A percentile compares a stretch with the other conserved stretches of the same genome.
Conservation (phyloP, 768 basidiomycete genomes). For the Boletus pseudo-olivaceus region DNA sequence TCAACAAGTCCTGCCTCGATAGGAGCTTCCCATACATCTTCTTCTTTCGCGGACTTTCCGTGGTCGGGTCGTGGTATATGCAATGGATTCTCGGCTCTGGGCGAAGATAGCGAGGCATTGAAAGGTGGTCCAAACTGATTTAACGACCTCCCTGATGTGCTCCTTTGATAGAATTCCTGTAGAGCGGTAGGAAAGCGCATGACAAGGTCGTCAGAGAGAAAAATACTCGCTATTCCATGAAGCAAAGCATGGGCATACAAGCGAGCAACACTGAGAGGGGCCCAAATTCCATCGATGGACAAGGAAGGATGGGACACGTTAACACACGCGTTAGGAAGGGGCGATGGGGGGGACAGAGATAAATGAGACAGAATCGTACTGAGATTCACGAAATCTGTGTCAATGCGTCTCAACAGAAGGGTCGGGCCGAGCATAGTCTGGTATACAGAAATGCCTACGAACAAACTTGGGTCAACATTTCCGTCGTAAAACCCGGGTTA, state of each 20-base stretch:
- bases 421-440: slow-evolving; percentile 58
- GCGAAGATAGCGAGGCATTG: slow-evolving; percentile 37
- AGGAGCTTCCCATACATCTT: slow-evolving; percentile 20
- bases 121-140: slow-evolving; percentile 68
- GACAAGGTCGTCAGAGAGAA: slow-evolving; percentile 60
- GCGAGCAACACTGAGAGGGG: slow-evolving; percentile 54
- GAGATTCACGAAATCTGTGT: slow-evolving; percentile 77
- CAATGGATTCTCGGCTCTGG: background rate
- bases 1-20: slow-evolving; percentile 19
- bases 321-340: slow-evolving; percentile 44
- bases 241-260: slow-evolving; percentile 36
- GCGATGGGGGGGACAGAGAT: slow-evolving; percentile 31
- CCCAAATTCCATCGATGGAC: slow-evolving; percentile 63
- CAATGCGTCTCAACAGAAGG: slow-evolving; percentile 65
- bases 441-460: slow-evolving; percentile 68
- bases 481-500: background rate
- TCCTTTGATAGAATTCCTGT: slow-evolving; percentile 53
- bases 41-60: slow-evolving; percentile 6
- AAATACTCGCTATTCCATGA: slow-evolving; percentile 43
- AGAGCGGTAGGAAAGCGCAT: slow-evolving; percentile 62
- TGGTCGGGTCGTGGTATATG: slow-evolving; percentile 3
- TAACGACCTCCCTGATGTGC: slow-evolving; percentile 43
- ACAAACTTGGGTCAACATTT: slow-evolving; percentile 8
- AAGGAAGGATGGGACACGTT: slow-evolving; percentile 51
- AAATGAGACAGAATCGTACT: slow-evolving; percentile 43